phyloP scores from a whole-genome alignment of 345 rosid species.

The Brassica nigra region DNA sequence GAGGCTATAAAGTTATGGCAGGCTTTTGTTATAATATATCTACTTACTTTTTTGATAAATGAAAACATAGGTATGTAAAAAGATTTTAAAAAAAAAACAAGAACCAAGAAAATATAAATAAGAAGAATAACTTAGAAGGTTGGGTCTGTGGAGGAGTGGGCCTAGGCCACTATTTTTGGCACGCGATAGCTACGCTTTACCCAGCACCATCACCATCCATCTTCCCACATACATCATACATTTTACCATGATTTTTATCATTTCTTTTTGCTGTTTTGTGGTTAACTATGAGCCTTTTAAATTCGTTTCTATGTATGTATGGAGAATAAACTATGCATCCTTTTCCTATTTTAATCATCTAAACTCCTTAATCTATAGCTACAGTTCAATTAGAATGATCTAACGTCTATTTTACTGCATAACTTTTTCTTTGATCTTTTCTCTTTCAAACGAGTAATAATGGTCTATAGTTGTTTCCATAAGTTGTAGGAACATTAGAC shows the following conservation, averaged over 20 bases:
- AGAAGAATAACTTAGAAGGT: constrained; percentile 26
- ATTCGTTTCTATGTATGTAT: background rate
- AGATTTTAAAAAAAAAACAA: background rate
- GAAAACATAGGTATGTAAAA: background rate
- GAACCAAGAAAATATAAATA: background rate
- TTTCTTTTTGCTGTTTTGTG: constrained; percentile 20
- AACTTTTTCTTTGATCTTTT: background rate
- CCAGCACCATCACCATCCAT: constrained; percentile 45
- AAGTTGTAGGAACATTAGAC: constrained; percentile 16
- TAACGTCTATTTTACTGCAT: background rate
- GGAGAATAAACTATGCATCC: background rate
- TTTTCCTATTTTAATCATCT: background rate
- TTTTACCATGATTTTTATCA: constrained; percentile 14
- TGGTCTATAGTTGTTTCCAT: constrained; percentile 24
- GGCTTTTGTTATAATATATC: constrained; percentile 23
- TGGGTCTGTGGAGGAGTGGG: constrained; percentile 49
- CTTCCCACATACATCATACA: constrained; percentile 32
- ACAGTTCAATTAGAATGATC: constrained; percentile 3
- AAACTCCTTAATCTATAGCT: background rate
- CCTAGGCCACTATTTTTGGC: constrained; percentile 40
- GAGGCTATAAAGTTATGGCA: constrained; percentile 31
- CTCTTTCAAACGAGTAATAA: constrained; percentile 5
- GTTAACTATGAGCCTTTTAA: background rate
- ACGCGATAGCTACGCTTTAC: constrained; percentile 43
- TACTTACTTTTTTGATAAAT: constrained; percentile 15